Percentiles rank a stretch among this genome's conserved stretches.
phyloP scores from a whole-genome alignment of 768 basidiomycete genomes.

The Lentinula edodes region DNA sequence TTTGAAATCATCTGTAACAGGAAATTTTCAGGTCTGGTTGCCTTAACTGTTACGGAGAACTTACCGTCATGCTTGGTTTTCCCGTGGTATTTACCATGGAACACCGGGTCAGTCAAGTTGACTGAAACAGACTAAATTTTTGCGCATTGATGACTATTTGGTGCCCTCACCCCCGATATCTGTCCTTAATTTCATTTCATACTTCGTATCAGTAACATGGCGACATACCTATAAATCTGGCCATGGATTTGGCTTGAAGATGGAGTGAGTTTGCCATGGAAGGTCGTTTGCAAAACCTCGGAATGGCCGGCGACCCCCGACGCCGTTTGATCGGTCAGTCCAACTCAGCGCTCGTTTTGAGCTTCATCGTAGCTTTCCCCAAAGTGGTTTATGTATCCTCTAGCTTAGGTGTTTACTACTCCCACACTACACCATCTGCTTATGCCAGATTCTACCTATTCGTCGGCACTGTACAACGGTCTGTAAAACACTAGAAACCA shows the following conservation, averaged over 20 bases:
- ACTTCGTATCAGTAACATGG: too few relatives aligned
- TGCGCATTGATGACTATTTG: not conserved
- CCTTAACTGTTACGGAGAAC: not conserved
- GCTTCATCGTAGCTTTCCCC: too few relatives aligned
- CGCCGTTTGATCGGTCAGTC: not conserved
- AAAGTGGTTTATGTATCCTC: too few relatives aligned
- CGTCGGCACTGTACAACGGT: too few relatives aligned
- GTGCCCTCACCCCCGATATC: not conserved
- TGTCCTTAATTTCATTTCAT: not conserved
- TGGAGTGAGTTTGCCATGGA: not conserved
- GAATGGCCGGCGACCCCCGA: too few relatives aligned
- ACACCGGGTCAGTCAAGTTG: conserved; percentile 54
- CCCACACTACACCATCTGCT: too few relatives aligned
- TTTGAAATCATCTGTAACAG: conserved; percentile 52
- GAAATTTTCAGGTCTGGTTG: not conserved
- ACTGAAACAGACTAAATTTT: conserved; percentile 21
- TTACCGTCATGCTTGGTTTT: conserved; percentile 45
- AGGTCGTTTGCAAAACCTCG: too few relatives aligned
- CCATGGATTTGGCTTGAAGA: not conserved
- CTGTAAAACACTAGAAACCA: too few relatives aligned
- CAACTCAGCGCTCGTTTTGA: not conserved
- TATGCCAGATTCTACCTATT: too few relatives aligned
- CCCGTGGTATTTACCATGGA: conserved; percentile 45
- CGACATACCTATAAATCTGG: not conserved
- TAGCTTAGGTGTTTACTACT: too few relatives aligned